These are phyloP conservation scores for Magnolia sinica DNA, from an alignment of 164 flowering plant species.

Conservation along the genomic window DNA sequence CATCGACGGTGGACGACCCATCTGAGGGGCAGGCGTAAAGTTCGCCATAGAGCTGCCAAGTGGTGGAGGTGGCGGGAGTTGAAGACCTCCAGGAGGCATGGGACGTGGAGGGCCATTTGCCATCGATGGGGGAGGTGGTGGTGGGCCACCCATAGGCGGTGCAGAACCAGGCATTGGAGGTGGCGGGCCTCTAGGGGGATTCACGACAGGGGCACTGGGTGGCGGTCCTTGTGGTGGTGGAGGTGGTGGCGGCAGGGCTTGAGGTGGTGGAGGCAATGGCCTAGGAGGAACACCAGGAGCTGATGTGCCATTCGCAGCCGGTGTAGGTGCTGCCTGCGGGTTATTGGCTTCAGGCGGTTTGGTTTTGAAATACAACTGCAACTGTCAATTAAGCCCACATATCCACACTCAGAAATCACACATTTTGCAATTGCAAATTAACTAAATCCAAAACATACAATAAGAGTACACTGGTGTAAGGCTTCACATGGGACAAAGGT, in stretches of 20 bases:
- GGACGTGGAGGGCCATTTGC: conserved; percentile 75
- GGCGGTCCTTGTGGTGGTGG: conserved; percentile 57
- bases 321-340: conserved; percentile 46
- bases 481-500: background rate
- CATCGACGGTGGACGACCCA: conserved; percentile 49
- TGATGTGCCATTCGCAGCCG: conserved; percentile 58
- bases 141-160: conserved; percentile 26
- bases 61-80: conserved; percentile 84
- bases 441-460: no score
- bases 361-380: conserved; percentile 86
- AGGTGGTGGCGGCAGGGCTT: conserved; percentile 59
- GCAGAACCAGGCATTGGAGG: conserved; percentile 44
- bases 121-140: conserved; percentile 68
- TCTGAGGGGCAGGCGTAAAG: conserved; percentile 54
- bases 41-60: conserved; percentile 74
- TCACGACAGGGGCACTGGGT: conserved; percentile 36
- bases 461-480: background rate
- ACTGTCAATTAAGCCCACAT: conserved; percentile 32
- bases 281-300: conserved; percentile 67
- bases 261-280: conserved; percentile 66
- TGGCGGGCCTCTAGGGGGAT: conserved; percentile 61
- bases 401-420: no score
- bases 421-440: no score
- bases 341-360: conserved; percentile 86
- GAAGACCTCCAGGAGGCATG: conserved; percentile 81